Conservation (phyloP, 768 basidiomycete species). For the Kondoa malvinella region DNA sequence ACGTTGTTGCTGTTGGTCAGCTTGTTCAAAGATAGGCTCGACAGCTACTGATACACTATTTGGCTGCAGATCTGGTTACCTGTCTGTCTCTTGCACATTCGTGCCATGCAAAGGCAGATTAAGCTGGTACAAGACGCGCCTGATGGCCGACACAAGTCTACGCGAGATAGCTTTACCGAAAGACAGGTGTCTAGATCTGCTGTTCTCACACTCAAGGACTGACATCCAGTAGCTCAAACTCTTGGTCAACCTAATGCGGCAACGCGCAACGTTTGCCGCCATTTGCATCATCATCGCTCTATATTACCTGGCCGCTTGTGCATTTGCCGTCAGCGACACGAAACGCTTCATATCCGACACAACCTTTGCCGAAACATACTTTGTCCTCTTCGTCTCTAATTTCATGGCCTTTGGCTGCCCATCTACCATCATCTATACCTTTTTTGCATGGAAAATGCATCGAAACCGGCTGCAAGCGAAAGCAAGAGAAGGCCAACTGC, state of each 20-base stretch:
- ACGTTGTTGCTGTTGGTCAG: too few relatives aligned
- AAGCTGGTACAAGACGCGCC: neutral
- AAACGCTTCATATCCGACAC: neutral
- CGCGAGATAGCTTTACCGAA: too few relatives aligned
- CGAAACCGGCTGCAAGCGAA: neutral
- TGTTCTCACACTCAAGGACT: neutral
- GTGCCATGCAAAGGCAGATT: neutral
- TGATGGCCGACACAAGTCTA: too few relatives aligned
- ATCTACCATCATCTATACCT: neutral
- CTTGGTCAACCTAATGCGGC: neutral
- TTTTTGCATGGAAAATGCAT: neutral
- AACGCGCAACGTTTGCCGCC: neutral
- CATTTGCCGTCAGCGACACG: neutral
- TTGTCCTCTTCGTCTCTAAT: neutral
- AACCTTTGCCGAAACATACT: neutral
- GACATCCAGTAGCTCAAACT: neutral
- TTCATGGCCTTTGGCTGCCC: neutral
- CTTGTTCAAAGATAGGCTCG: too few relatives aligned
- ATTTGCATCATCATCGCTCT: neutral
- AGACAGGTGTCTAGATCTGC: too few relatives aligned
- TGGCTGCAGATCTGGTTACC: neutral
- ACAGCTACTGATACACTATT: too few relatives aligned
- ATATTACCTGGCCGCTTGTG: neutral
- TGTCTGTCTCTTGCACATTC: neutral
- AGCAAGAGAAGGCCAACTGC: neutral